Evolutionary conservation across 2,329 filamentous ascomycete genomes (phyloP).

Genomic region (Coniochaeta hoffmannii): DNA sequence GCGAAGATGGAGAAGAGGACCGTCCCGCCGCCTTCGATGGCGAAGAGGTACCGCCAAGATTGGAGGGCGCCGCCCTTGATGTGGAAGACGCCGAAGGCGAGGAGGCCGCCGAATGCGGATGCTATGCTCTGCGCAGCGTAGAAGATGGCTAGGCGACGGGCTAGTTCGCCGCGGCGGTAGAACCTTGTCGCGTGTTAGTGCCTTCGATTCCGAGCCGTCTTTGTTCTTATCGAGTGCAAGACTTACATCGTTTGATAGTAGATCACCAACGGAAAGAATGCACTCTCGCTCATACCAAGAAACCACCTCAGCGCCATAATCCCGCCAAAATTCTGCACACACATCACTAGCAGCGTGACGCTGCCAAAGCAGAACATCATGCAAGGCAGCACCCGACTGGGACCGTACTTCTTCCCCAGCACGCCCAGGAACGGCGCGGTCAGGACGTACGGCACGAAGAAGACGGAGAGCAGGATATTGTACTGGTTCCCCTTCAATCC

Average conservation of each 20-base stretch:
- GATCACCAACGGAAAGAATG: constrained; percentile 16
- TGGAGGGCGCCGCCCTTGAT: constrained; percentile 29
- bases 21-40: constrained; percentile 50
- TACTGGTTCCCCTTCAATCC: constrained; percentile 48
- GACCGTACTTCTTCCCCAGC: constrained; percentile 61
- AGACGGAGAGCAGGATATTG: constrained; percentile 32
- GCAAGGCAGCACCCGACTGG: constrained; percentile 51
- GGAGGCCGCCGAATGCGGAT: constrained; percentile 17
- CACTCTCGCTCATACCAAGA: constrained; percentile 47
- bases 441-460: constrained; percentile 2
- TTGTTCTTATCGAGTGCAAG: constrained; percentile 35
- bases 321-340: constrained; percentile 8
- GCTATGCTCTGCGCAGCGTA: constrained; percentile 72
- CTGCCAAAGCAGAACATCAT: constrained; percentile 56
- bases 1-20: constrained; percentile 57
- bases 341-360: constrained; percentile 58
- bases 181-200: constrained; percentile 36
- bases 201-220: constrained; percentile 13
- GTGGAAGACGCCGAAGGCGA: constrained; percentile 39
- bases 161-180: constrained; percentile 59
- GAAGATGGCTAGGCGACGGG: constrained; percentile 60
- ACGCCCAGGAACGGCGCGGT: constrained; percentile 54
- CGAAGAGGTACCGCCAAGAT: constrained; percentile 42
- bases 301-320: constrained; percentile 51
- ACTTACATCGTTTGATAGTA: constrained; percentile 54